Percentiles rank a stretch among this genome's conserved stretches.
These are phyloP conservation scores for Uronychia setigera DNA, from an alignment of 73 alveolate genomes.

Conservation along the genomic window DNA sequence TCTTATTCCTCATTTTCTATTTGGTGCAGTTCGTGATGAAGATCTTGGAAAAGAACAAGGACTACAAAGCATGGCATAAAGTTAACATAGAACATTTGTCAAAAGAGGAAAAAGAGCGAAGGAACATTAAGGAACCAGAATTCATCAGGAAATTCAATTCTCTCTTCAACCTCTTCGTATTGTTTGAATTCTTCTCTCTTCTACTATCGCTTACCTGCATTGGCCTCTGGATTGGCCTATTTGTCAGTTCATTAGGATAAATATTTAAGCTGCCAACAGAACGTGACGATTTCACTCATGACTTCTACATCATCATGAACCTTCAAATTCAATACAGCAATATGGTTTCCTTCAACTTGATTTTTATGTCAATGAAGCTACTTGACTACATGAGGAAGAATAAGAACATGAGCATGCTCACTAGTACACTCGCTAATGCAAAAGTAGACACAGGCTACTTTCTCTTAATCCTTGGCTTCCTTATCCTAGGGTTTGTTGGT, in stretches of 20 bases:
- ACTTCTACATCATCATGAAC: slow-evolving; percentile 12
- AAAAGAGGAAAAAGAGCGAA: slow-evolving; percentile 47
- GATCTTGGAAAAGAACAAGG: slow-evolving; percentile 15
- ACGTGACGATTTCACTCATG: slow-evolving; percentile 23
- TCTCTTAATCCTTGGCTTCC: slow-evolving; percentile 52
- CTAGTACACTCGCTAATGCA: slow-evolving; percentile 41
- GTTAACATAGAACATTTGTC: slow-evolving; percentile 48
- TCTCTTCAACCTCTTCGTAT: slow-evolving; percentile 38
- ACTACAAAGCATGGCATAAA: slow-evolving; percentile 59
- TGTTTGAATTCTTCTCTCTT: slow-evolving; percentile 57
- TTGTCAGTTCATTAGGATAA: background rate
- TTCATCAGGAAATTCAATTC: slow-evolving; percentile 36
- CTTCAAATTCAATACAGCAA: slow-evolving; percentile 31
- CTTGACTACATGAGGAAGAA: slow-evolving; percentile 54
- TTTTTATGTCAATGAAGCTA: slow-evolving; percentile 23
- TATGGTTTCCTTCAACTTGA: slow-evolving; percentile 36
- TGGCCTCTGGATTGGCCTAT: slow-evolving; percentile 40
- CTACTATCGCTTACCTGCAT: slow-evolving; percentile 25
- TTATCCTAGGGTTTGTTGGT: slow-evolving; percentile 69
- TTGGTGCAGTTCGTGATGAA: slow-evolving; percentile 41
- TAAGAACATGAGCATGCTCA: slow-evolving; percentile 48
- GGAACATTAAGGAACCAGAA: slow-evolving; percentile 65
- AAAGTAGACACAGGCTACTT: slow-evolving; percentile 66
- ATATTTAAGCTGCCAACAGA: slow-evolving; percentile 30
- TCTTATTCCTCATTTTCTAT: slow-evolving; percentile 38